These are phyloP conservation scores for Gossypium australe DNA, from an alignment of 345 rosid species.

Conservation along the genomic window DNA sequence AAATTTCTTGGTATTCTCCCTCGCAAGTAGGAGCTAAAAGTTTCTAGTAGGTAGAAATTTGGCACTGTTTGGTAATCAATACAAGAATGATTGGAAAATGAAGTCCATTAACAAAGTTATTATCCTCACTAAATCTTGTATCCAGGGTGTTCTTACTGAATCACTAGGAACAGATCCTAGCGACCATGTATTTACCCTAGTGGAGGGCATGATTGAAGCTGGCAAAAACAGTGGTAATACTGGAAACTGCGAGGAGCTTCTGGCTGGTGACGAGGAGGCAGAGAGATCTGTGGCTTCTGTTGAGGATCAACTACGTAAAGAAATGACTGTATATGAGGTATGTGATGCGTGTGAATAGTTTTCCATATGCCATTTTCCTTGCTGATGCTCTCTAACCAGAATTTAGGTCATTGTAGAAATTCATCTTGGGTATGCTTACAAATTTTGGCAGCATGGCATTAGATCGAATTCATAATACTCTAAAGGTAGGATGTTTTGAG, in stretches of 20 bases:
- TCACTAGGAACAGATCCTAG: conserved; percentile 44
- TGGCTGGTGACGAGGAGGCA: conserved; percentile 76
- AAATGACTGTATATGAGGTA: conserved; percentile 92
- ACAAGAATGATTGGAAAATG: neutral
- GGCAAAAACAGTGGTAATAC: conserved; percentile 44
- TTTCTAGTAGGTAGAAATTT: neutral
- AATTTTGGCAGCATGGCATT: conserved; percentile 87
- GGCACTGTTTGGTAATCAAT: neutral
- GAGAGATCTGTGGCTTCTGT: conserved; percentile 71
- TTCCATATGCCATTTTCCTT: neutral
- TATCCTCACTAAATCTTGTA: conserved; percentile 11
- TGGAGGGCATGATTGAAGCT: conserved; percentile 58
- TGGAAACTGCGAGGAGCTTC: conserved; percentile 50
- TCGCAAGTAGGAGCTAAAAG: conserved; percentile 11
- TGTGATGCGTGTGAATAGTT: conserved; percentile 15
- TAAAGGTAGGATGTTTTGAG: conserved; percentile 50
- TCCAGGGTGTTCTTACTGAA: conserved; percentile 81
- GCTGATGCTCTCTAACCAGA: neutral
- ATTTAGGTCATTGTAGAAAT: conserved; percentile 53
- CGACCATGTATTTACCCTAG: conserved; percentile 49
- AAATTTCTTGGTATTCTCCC: conserved; percentile 3
- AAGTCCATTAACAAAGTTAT: conserved; percentile 1
- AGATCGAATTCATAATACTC: conserved; percentile 86
- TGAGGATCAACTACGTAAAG: conserved; percentile 83
- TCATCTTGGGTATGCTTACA: conserved; percentile 92